Percentiles rank a stretch among this genome's conserved stretches.
phyloP scores from a whole-genome alignment of 2,329 filamentous ascomycete genomes.

The Dryadomyces quercus-mongolicae region DNA sequence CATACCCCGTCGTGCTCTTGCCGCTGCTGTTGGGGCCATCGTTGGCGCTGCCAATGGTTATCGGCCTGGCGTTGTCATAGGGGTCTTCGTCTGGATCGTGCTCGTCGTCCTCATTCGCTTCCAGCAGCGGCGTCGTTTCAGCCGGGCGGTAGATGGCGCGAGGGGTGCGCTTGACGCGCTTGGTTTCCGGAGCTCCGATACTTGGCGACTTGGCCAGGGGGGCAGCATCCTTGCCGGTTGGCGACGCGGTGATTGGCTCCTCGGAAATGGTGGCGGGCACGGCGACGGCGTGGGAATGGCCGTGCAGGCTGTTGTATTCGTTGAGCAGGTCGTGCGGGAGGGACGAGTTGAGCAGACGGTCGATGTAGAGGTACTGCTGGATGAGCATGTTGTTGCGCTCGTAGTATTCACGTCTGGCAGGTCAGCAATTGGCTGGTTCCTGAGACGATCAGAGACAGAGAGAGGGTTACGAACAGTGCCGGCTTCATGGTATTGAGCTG shows the following conservation, averaged over 20 bases:
- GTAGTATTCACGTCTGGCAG: slow-evolving; percentile 59
- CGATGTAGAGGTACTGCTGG: slow-evolving; percentile 88
- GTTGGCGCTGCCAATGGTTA: slow-evolving; percentile 5
- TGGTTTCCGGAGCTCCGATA: slow-evolving; percentile 14
- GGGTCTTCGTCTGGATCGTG: slow-evolving; percentile 25
- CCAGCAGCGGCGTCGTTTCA: slow-evolving; percentile 55
- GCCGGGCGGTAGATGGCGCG: slow-evolving; percentile 73
- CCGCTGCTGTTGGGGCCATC: not conserved
- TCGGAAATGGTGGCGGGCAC: slow-evolving; percentile 69
- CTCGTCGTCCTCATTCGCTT: slow-evolving; percentile 26
- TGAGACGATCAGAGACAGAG: not conserved
- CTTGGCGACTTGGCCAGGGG: not conserved
- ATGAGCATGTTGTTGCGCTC: slow-evolving; percentile 80
- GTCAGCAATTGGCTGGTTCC: slow-evolving; percentile 17
- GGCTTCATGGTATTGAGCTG: slow-evolving; percentile 61
- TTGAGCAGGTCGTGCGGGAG: slow-evolving; percentile 86
- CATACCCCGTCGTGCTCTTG: not conserved
- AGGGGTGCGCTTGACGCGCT: slow-evolving; percentile 64
- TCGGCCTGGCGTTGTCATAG: slow-evolving; percentile 17
- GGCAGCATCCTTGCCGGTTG: slow-evolving; percentile 14
- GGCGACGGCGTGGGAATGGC: slow-evolving; percentile 39
- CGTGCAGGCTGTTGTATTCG: slow-evolving; percentile 62
- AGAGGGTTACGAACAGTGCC: slow-evolving; percentile 36
- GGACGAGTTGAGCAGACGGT: slow-evolving; percentile 78
- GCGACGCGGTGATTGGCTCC: slow-evolving; percentile 30